Evolutionary conservation across 768 basidiomycete genomes (phyloP).

Genomic region (Boletus edulis): DNA sequence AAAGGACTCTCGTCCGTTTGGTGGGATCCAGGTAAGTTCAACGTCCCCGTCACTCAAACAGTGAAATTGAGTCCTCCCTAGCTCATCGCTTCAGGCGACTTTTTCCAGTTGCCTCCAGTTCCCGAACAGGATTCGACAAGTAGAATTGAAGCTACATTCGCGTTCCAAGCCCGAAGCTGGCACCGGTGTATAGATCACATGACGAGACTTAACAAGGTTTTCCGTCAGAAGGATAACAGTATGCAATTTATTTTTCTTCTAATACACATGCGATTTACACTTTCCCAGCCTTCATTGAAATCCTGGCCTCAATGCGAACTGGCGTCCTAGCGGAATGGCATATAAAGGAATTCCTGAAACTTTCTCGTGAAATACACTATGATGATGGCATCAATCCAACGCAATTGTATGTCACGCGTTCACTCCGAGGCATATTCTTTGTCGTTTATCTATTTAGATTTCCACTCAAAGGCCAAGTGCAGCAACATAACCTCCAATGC

Average conservation of each 20-base stretch:
- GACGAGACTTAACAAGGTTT: conserved; percentile 58
- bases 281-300: conserved; percentile 77
- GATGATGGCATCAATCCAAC: conserved; percentile 85
- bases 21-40: conserved; percentile 57
- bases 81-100: conserved; percentile 76
- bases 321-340: conserved; percentile 67
- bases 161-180: conserved; percentile 70
- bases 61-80: conserved; percentile 27
- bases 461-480: conserved; percentile 28
- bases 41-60: background rate
- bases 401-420: conserved; percentile 61
- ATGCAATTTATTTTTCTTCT: background rate
- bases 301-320: conserved; percentile 98
- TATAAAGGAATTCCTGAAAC: conserved; percentile 60
- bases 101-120: conserved; percentile 80
- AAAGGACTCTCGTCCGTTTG: conserved; percentile 47
- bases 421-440: background rate
- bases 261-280: background rate
- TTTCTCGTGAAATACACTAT: conserved; percentile 65
- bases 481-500: conserved; percentile 21
- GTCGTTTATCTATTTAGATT: conserved; percentile 14
- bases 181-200: conserved; percentile 45
- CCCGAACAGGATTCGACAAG: conserved; percentile 47
- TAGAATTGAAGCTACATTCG: conserved; percentile 51
- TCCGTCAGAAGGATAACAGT: conserved; percentile 67